Base-by-base conservation (phyloP, 2,329 filamentous ascomycete genomes). In the Phaeophleospora eucalypticola region DNA sequence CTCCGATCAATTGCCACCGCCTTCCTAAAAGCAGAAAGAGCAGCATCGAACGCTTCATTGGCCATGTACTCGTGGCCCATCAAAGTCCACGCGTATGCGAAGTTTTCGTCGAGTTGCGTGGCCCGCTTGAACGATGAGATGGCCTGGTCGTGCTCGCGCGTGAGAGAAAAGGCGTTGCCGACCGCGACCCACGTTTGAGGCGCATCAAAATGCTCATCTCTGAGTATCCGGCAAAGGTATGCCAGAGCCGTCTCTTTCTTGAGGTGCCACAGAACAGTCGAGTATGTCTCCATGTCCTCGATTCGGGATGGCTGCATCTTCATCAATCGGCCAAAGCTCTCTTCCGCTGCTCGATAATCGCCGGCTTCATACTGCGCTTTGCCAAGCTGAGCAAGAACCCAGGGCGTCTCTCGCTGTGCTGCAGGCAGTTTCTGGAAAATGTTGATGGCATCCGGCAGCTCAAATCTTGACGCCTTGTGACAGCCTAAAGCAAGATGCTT, bases 261-360 rank as follows among this genome's bases (percentile, higher is more conserved):
- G 52, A 96, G 73, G 67, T 96, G 90, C 93, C 94, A 98, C n/a
- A 98, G 77, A n/a, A 95, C 85, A 0, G 93, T 98, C 12, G 91
- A 97, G 69, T 95, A 98, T 29, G 97, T 84, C 65, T 98, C 93
- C 90, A 97, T 96, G 62, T 96, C 90, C 63, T 95, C 86, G 36
- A 94, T 76, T 3, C 88, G 82, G 1, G 87, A 87, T 1, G 91
- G 91, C 10, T 87, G 84, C 57, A 93, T 76, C 24, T 84, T 80
- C 41, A 89, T 83, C 56, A 98, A 80, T 46, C 83, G 82, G 48
- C 82, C 78, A 66, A 95, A 98, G 60, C 84, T 86, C 54, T 86
- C 88, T 64, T 95, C 91, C 2, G 93, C 89, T 53, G 95, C 88
- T 2, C 76, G 73, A 64, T 97, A 96, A 56, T 85, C 80, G 8